Evolutionary conservation across 2,329 filamentous ascomycete species (phyloP).

Genomic region (Paracoccidioides lutzii): DNA sequence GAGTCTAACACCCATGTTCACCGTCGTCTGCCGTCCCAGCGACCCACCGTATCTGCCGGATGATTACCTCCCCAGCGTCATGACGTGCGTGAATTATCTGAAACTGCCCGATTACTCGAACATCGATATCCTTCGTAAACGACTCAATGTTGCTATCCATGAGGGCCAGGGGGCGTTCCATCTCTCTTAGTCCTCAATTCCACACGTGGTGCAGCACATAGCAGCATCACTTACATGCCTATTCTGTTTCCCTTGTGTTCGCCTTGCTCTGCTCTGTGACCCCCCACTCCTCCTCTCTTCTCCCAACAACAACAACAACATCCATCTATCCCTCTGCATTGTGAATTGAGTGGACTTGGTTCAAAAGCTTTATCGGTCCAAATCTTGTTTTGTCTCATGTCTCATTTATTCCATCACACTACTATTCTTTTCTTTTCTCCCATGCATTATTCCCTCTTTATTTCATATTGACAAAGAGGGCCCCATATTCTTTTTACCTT

Average conservation of each 20-base stretch:
- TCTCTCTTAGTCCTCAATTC: constrained; percentile 50
- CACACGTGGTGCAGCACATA: neutral
- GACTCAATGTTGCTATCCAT: constrained; percentile 72
- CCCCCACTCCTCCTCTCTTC: too few relatives aligned
- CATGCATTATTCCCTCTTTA: neutral
- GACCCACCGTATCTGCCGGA: constrained; percentile 87
- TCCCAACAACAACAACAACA: too few relatives aligned
- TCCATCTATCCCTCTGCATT: too few relatives aligned
- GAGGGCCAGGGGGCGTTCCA: constrained; percentile 98
- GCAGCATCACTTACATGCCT: neutral
- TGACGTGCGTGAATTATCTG: constrained; percentile 99
- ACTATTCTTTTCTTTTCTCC: too few relatives aligned
- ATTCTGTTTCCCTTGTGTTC: neutral
- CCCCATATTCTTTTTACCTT: neutral
- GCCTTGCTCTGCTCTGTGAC: neutral
- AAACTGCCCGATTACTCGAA: constrained; percentile 91
- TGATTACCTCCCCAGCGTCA: constrained; percentile 97
- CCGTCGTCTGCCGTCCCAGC: constrained; percentile 96
- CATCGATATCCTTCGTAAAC: constrained; percentile 61
- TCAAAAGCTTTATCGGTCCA: too few relatives aligned
- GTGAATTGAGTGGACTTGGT: too few relatives aligned
- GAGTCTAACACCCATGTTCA: constrained; percentile 94
- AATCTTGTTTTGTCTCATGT: too few relatives aligned
- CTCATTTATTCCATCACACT: too few relatives aligned
- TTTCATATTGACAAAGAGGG: neutral